Evolutionary conservation across 345 rosid genomes (phyloP).

Genomic region (Eucalyptus grandis): DNA sequence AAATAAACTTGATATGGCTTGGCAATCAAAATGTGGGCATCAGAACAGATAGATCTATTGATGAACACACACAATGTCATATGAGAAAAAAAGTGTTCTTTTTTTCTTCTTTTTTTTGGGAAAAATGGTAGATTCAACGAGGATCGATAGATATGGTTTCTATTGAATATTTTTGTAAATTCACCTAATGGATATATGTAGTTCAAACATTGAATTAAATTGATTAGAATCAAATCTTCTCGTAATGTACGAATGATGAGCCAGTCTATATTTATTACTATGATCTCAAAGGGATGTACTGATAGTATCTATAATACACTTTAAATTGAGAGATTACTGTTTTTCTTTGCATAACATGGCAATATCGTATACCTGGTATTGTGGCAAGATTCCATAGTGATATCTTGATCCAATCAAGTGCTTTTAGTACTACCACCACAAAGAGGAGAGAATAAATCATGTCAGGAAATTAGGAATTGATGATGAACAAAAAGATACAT

Average conservation of each 20-base stretch:
- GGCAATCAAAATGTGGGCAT: neutral
- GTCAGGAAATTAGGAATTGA: too few species aligned
- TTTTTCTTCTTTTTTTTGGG: too few species aligned
- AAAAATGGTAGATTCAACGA: accelerated
- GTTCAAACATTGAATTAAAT: neutral
- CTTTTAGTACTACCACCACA: too few species aligned
- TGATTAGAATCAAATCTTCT: neutral
- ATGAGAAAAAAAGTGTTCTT: neutral
- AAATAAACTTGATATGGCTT: neutral
- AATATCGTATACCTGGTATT: too few species aligned
- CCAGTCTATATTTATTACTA: neutral
- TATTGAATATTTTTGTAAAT: neutral
- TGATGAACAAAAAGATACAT: too few species aligned
- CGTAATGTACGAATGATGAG: neutral
- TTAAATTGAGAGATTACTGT: neutral
- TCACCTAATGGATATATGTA: neutral
- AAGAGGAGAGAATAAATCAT: too few species aligned
- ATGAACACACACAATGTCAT: neutral
- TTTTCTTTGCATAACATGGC: too few species aligned
- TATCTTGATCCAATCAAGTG: too few species aligned
- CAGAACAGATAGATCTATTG: neutral
- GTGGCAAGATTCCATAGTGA: too few species aligned
- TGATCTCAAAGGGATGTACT: neutral
- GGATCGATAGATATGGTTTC: neutral
- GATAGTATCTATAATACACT: neutral